Conservation (phyloP, 177 flowering plant species). For the Vitis hybrid region DNA sequence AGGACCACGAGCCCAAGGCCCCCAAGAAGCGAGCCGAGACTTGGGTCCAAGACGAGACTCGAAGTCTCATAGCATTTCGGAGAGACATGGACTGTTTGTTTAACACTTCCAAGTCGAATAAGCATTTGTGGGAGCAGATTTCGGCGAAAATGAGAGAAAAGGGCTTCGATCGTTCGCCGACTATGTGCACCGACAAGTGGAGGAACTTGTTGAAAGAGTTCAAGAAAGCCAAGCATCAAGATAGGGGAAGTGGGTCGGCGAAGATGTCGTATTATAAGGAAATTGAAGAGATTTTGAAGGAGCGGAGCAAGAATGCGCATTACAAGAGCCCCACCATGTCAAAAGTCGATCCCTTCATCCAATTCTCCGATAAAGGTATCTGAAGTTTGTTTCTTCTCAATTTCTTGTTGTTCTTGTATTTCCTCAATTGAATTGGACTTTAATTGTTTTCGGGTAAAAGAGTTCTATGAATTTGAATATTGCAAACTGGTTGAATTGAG, state of each 20-base stretch:
- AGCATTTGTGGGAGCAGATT: slow-evolving; percentile 96
- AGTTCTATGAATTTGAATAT: no score
- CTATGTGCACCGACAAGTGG: slow-evolving; percentile 48
- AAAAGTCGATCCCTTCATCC: slow-evolving; percentile 71
- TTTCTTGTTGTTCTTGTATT: not conserved
- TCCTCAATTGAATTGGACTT: not conserved
- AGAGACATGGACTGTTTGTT: slow-evolving; percentile 75
- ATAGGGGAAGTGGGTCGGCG: slow-evolving; percentile 48
- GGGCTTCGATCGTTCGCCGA: slow-evolving; percentile 90
- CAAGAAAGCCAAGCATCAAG: slow-evolving; percentile 70
- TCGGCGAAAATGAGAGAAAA: slow-evolving; percentile 87
- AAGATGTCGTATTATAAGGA: slow-evolving; percentile 89
- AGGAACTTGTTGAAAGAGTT: slow-evolving; percentile 73
- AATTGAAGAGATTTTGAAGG: slow-evolving; percentile 78
- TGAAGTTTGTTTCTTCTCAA: not conserved
- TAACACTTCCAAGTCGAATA: slow-evolving; percentile 93
- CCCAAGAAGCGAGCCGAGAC: slow-evolving; percentile 59
- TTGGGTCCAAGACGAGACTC: slow-evolving; percentile 92
- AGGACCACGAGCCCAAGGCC: slow-evolving; percentile 34
- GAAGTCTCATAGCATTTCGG: slow-evolving; percentile 59
- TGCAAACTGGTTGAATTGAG: no score
- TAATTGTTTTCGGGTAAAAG: not conserved
- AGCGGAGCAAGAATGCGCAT: slow-evolving; percentile 49
- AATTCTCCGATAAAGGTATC: slow-evolving; percentile 80
- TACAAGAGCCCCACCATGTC: slow-evolving; percentile 46